Evolutionary conservation across 768 basidiomycete genomes (phyloP).

Genomic region (Pleurotus citrinopileatus): DNA sequence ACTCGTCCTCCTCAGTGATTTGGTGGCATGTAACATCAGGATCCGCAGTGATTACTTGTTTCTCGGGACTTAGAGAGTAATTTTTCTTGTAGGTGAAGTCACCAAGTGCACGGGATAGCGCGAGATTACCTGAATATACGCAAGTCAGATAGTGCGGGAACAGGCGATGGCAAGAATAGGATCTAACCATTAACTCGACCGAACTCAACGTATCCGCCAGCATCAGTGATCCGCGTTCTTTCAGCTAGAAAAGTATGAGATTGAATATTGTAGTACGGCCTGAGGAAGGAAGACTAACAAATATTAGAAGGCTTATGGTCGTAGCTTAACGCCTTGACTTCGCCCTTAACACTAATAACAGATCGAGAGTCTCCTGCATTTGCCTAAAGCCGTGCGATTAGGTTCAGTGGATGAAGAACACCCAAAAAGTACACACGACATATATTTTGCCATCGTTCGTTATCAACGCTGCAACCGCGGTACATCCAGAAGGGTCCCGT

Average conservation of each 20-base stretch:
- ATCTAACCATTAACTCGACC: slow-evolving; percentile 90
- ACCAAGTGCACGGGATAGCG: slow-evolving; percentile 90
- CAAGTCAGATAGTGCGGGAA: slow-evolving; percentile 4
- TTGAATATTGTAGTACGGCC: neutral
- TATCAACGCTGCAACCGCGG: slow-evolving; percentile 85
- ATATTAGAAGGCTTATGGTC: slow-evolving; percentile 96
- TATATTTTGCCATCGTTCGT: slow-evolving; percentile 77
- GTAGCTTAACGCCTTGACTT: slow-evolving; percentile 83
- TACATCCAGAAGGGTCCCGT: slow-evolving; percentile 94
- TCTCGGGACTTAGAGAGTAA: slow-evolving; percentile 72
- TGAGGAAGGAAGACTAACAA: slow-evolving; percentile 41
- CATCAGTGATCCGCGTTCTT: slow-evolving; percentile 79
- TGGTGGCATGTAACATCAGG: slow-evolving; percentile 87
- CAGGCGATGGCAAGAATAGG: slow-evolving; percentile 1
- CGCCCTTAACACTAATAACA: slow-evolving; percentile 81
- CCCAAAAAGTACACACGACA: slow-evolving; percentile 51
- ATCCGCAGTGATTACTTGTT: slow-evolving; percentile 92
- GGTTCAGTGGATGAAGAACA: neutral
- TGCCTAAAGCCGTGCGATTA: slow-evolving; percentile 52
- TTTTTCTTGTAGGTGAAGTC: slow-evolving; percentile 99
- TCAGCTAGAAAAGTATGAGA: slow-evolving; percentile 51
- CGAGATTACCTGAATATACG: slow-evolving; percentile 75
- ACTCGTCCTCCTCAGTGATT: slow-evolving; percentile 88
- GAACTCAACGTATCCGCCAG: slow-evolving; percentile 95
- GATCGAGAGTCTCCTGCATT: slow-evolving; percentile 97